phyloP scores from a whole-genome alignment of 2,329 filamentous ascomycete genomes.

The Periconia sp. region DNA sequence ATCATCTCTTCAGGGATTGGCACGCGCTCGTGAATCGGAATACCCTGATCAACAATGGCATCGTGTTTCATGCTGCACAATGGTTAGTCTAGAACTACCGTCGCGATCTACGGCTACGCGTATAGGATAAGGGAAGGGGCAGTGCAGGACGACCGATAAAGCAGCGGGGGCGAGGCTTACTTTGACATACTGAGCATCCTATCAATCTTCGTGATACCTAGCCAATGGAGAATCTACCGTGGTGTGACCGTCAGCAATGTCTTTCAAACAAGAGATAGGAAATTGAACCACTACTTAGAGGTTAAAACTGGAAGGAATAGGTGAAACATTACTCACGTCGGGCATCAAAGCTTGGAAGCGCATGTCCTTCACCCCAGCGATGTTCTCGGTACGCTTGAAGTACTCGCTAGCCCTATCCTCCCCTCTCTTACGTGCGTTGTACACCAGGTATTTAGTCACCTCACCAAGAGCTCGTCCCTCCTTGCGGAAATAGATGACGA shows the following conservation, averaged over 20 bases:
- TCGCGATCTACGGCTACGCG: background rate
- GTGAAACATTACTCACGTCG: conserved; percentile 61
- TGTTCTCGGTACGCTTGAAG: conserved; percentile 97
- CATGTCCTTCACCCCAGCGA: conserved; percentile 96
- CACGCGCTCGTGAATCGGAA: conserved; percentile 86
- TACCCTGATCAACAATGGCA: conserved; percentile 83
- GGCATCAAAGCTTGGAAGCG: conserved; percentile 98
- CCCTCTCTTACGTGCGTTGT: conserved; percentile 79
- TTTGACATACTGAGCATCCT: conserved; percentile 99
- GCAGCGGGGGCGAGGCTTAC: conserved; percentile 54
- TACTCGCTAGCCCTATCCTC: conserved; percentile 85
- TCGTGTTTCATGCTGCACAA: conserved; percentile 81
- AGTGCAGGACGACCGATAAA: conserved; percentile 2
- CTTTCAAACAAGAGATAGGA: conserved; percentile 15
- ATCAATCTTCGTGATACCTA: conserved; percentile 98
- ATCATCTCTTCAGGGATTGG: conserved; percentile 94
- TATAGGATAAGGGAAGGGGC: conserved; percentile 1
- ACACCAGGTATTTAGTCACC: conserved; percentile 86
- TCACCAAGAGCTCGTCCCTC: conserved; percentile 94
- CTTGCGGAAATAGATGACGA: conserved; percentile 98
- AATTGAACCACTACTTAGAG: too few relatives aligned
- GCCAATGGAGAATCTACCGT: conserved; percentile 82
- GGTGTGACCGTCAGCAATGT: conserved; percentile 17
- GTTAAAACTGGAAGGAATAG: too few relatives aligned
- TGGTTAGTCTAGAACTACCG: conserved; percentile 12